Base-by-base conservation (phyloP, 75 land plant species). In the Pinus taeda region DNA sequence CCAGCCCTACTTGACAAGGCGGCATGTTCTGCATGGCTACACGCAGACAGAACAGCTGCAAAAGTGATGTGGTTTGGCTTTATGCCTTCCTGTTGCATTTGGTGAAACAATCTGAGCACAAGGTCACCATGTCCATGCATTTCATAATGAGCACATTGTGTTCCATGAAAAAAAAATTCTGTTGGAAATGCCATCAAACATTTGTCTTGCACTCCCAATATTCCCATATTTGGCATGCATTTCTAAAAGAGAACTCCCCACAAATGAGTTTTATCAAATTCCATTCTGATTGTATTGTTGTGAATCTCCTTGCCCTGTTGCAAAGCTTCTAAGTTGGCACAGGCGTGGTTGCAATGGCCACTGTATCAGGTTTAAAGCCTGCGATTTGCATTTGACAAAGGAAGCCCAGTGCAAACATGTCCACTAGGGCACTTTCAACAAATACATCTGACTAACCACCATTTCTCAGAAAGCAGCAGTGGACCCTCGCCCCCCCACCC, bases 161-260 rank as follows among this genome's bases (percentile, higher is more conserved):
- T 85, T 90, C 89, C 91, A 90, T 36, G 85, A 78, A 7, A 90
- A 78, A 18, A 77, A 67, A 90, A 82, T 79, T 26, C 83, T 81
- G 3, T 6, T 13, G 61, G 70, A 62, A 77, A 85, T 79, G 21
- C 60, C 64, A 22, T 77, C 63, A 58, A 90, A 87, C 71, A 90
- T 60, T 17, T 65, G 36, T 15, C 85, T 65, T 56, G 89, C 83
- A 37, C 73, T 65, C 3, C 39, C 21, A 14, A 87, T 58, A n/a
- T 59, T 73, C 15, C 85, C 85, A 76, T 84, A 83, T 63, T 87
- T 89, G 5, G 75, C 89, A 78, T 91, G 89, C 89, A 91, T 84
- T 60, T 90, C 89, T 24, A 89, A 79, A 3, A 85, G 82, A 14
- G 91, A 79, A 81, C 84, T 89, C 13, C 55, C 74, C 9, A 49